A percentile compares a stretch with the other conserved stretches of the same genome.
These are phyloP conservation scores for Parachaetomium inaequale DNA, from an alignment of 495 filamentous ascomycete species.

Conservation along the genomic window DNA sequence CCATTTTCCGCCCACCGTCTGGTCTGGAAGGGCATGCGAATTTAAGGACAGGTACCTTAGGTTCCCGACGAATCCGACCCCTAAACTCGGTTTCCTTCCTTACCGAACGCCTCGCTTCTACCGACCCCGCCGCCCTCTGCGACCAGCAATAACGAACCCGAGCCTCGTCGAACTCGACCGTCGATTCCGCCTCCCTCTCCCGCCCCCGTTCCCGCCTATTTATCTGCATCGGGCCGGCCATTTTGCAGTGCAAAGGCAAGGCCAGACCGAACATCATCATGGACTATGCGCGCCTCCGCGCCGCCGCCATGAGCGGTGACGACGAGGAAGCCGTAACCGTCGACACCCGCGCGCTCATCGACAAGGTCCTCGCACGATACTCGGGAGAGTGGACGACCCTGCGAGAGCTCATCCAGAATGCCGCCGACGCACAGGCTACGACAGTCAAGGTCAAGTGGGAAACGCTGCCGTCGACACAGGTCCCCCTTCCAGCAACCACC, in stretches of 20 bases:
- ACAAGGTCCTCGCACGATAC: slow-evolving; percentile 94
- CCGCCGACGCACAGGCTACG: slow-evolving; percentile 87
- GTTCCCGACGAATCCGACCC: background rate
- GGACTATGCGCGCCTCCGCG: slow-evolving; percentile 79
- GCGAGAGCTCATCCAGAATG: slow-evolving; percentile 95
- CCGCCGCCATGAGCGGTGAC: slow-evolving; percentile 77
- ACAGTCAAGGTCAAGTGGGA: slow-evolving; percentile 89
- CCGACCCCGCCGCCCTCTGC: no score
- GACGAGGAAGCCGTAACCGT: slow-evolving; percentile 98
- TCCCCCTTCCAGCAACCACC: slow-evolving; percentile 65
- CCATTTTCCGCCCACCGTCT: no score
- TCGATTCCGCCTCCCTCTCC: background rate
- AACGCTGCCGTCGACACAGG: slow-evolving; percentile 71
- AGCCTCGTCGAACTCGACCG: background rate
- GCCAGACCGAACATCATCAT: slow-evolving; percentile 44
- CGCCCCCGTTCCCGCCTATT: background rate
- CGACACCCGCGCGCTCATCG: slow-evolving; percentile 92
- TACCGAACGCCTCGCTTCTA: no score
- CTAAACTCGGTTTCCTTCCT: background rate
- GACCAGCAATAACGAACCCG: background rate
- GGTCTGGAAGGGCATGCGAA: no score
- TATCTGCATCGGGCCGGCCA: background rate
- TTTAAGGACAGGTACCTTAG: no score
- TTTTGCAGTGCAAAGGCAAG: background rate
- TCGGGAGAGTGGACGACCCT: slow-evolving; percentile 87